Evolutionary conservation across 768 basidiomycete species (phyloP).

Genomic region (Russula dissimulans): DNA sequence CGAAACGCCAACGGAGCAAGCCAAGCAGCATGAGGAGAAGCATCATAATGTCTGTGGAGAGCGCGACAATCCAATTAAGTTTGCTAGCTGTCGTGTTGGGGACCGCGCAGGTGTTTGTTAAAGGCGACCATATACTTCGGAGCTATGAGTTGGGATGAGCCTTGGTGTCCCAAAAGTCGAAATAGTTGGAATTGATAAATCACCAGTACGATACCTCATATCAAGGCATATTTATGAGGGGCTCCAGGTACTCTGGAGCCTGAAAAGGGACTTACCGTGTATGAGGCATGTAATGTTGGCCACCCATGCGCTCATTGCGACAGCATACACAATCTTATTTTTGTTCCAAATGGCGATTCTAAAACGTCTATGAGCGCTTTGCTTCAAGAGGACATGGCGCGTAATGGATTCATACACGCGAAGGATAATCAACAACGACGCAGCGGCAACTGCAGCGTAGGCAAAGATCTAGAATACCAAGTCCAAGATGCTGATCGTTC

Average conservation of each 20-base stretch:
- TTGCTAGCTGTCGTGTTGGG: background rate
- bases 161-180: too few species aligned
- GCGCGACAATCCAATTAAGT: too few species aligned
- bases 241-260: too few species aligned
- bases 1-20: background rate
- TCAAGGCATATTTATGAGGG: background rate
- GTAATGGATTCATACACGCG: background rate
- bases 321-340: background rate
- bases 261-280: background rate
- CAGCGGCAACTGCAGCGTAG: background rate
- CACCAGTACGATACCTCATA: background rate
- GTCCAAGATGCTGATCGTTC: too few species aligned
- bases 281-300: background rate
- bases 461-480: background rate
- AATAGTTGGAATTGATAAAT: background rate
- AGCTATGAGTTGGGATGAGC: background rate
- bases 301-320: background rate
- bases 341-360: conserved; percentile 6
- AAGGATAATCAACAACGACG: background rate
- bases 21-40: background rate
- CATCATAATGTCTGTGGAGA: too few species aligned
- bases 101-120: background rate
- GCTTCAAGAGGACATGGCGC: background rate
- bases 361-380: background rate
- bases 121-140: background rate